phyloP scores from a whole-genome alignment of 495 filamentous ascomycete species.

The Podospora australis region DNA sequence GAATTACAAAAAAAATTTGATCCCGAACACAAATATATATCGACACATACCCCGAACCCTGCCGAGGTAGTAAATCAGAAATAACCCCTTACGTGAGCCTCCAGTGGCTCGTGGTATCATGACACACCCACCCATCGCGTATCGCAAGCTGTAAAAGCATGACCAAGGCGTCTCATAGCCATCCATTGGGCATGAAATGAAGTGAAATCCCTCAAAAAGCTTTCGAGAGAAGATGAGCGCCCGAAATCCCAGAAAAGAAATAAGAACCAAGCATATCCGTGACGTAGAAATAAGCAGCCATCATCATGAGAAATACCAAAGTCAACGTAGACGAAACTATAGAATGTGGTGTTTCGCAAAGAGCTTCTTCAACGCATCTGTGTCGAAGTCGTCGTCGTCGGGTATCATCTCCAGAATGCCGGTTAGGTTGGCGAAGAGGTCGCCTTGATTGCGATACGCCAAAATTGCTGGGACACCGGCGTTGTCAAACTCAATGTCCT shows the following conservation, averaged over 20 bases:
- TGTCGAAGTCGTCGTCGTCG: conserved; percentile 50
- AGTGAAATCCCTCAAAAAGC: neutral
- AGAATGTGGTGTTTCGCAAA: conserved; percentile 43
- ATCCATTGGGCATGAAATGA: too few species aligned
- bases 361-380: conserved; percentile 40
- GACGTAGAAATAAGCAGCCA: neutral
- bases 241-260: neutral
- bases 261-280: neutral
- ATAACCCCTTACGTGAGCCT: too few species aligned
- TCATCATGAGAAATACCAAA: neutral
- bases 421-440: conserved; percentile 84
- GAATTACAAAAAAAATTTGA: too few species aligned
- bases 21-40: too few species aligned
- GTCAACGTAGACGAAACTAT: conserved; percentile 11
- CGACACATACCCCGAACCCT: too few species aligned
- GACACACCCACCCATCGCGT: too few species aligned
- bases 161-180: too few species aligned
- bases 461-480: conserved; percentile 83
- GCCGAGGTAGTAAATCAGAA: too few species aligned
- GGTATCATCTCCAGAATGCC: conserved; percentile 84
- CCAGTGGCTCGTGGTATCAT: too few species aligned
- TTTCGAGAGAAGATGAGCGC: neutral
- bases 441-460: conserved; percentile 76
- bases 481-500: conserved; percentile 91
- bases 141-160: too few species aligned